Base-by-base conservation (phyloP, 2,329 filamentous ascomycete species). In the Fusarium vanettenii region DNA sequence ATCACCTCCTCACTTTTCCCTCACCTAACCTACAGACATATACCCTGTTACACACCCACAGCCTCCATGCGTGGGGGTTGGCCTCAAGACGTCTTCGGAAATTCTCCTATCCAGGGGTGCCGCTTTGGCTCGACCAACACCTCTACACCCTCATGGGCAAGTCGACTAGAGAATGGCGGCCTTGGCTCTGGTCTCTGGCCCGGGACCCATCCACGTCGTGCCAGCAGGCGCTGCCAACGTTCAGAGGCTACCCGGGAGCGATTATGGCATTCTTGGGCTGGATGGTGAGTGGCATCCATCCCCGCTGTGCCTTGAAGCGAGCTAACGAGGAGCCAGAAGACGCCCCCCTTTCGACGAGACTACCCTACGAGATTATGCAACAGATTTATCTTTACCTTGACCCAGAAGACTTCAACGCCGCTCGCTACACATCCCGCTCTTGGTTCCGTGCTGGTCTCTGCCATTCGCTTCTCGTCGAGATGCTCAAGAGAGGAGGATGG, bases 381-480 rank as follows among this genome's bases (percentile, higher is more conserved):
- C 75, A 83, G 7, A 80, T 86, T 13, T 84, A 82, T 67, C 52
- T 43, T 14, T 69, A 79, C 9, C 79, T 86, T 6, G 55, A 70
- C 5, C 84, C 84, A 1, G 55, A 66, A 11, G 84, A 86, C 74
- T 93, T 92, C 79, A 88, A 93, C 75, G 85, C 89, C 64, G 90
- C 90, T 18, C 86, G 91, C 20, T 87, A 89, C 71, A 87, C 87
- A 20, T 93, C 90, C 76, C 86, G 87, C 55, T 80, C 82, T 39
- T 93, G 90, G 91, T 90, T 92, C 83, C 80, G 86, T 41, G 86
- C 86, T 25, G 89, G 90, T 60, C 79, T 92, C n/a, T 83, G 91
- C 60, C 80, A 81, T 48, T 81, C 76, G 2, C 74, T 93, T 2
- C 81, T 92, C 13, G 80, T 82, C 29, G 76, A 76, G 2, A 91